phyloP scores from a whole-genome alignment of 139 green algal genomes.

The Astrephomene gubernaculifera region DNA sequence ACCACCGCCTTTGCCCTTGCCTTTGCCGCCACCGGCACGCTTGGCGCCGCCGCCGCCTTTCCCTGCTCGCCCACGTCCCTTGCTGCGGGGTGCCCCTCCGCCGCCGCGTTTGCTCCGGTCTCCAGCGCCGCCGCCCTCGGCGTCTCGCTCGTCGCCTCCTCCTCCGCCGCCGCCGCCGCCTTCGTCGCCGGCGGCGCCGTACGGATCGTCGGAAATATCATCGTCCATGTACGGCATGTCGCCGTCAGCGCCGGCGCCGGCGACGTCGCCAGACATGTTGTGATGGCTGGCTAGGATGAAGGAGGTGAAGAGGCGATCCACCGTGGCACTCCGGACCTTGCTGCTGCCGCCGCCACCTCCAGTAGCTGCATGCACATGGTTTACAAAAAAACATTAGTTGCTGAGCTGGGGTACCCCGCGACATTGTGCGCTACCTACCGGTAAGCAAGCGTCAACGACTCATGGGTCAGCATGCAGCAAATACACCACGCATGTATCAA shows the following conservation, averaged over 20 bases:
- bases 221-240: background rate
- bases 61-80: too few species aligned
- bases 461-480: background rate
- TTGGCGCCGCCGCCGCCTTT: background rate
- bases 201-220: background rate
- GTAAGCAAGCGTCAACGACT: background rate
- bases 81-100: too few species aligned
- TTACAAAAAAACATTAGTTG: background rate
- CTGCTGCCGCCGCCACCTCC: background rate
- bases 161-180: background rate
- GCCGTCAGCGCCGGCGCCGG: background rate
- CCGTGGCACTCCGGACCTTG: background rate
- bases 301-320: slow-evolving; percentile 19
- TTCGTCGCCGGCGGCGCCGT: slow-evolving; percentile 4
- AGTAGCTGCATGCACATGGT: background rate
- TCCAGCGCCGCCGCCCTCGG: background rate
- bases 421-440: background rate
- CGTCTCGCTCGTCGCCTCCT: background rate
- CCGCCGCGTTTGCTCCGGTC: background rate
- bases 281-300: slow-evolving; percentile 7
- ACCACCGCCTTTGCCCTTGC: background rate
- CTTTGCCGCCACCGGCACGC: background rate
- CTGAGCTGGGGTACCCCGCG: background rate
- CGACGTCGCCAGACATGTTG: background rate
- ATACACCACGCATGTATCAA: background rate